Evolutionary conservation across 257 asterid genomes (phyloP).

Genomic region (Cordia subcordata): DNA sequence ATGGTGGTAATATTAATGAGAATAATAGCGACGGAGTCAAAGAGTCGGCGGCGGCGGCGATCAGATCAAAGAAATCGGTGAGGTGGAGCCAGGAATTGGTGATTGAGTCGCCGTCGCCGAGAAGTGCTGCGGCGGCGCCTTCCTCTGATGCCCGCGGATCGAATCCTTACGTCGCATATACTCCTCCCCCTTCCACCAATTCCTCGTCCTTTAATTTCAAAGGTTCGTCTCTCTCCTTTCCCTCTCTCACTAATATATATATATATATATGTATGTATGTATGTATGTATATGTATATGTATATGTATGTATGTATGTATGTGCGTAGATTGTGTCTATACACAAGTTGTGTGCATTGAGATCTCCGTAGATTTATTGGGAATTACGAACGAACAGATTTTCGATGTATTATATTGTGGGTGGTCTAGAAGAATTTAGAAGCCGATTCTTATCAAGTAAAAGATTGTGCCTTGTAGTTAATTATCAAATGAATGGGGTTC

Average conservation of each 20-base stretch:
- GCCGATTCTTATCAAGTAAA: too few relatives aligned
- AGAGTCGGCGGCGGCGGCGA: slow-evolving; percentile 18
- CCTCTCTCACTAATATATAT: not conserved
- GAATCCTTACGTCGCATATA: slow-evolving; percentile 59
- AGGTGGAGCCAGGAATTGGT: slow-evolving; percentile 79
- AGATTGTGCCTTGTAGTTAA: too few relatives aligned
- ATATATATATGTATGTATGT: not conserved
- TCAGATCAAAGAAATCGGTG: slow-evolving; percentile 67
- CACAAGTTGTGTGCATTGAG: not conserved
- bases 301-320: not conserved
- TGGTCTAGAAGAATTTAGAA: too few relatives aligned
- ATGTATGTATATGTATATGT: not conserved
- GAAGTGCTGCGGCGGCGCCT: slow-evolving; percentile 11
- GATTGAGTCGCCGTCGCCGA: slow-evolving; percentile 52
- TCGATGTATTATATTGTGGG: too few relatives aligned
- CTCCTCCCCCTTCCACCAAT: slow-evolving; percentile 45
- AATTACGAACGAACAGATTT: too few relatives aligned
- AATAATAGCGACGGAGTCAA: slow-evolving; percentile 13
- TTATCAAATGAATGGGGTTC: too few relatives aligned
- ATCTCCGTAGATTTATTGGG: not conserved
- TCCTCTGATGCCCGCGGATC: slow-evolving; percentile 43
- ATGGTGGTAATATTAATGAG: slow-evolving; percentile 23
- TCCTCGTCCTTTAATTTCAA: slow-evolving; percentile 62
- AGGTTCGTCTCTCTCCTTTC: slow-evolving; percentile 32
- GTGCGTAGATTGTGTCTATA: not conserved